These are phyloP conservation scores for Phaeoacremonium minimum DNA, from an alignment of 2,329 filamentous ascomycete species.

Conservation along the genomic window DNA sequence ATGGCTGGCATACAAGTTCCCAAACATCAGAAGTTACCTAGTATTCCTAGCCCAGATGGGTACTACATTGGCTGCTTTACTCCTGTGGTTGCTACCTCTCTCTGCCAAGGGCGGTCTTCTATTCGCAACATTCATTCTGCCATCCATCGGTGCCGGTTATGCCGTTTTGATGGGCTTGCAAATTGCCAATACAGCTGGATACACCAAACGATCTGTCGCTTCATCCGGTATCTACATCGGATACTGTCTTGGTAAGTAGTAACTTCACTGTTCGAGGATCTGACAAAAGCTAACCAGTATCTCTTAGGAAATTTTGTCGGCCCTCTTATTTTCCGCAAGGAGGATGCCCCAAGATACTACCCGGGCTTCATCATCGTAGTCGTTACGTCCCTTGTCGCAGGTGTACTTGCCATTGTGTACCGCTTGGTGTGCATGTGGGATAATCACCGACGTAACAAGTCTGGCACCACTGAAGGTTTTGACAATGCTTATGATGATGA, in stretches of 20 bases:
- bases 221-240: conserved; percentile 45
- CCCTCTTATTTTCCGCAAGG: conserved; percentile 32
- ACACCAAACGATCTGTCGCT: conserved; percentile 43
- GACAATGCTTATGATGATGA: conserved; percentile 5
- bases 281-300: no score
- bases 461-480: conserved; percentile 2
- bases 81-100: conserved; percentile 38
- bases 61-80: conserved; percentile 32
- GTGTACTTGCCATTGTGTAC: conserved; percentile 33
- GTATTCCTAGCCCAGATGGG: conserved; percentile 32
- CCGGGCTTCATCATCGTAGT: conserved; percentile 33
- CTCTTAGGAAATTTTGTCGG: conserved; percentile 35
- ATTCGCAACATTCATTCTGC: conserved; percentile 44
- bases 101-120: conserved; percentile 35
- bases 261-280: no score
- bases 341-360: conserved; percentile 32
- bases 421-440: conserved; percentile 29
- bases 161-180: conserved; percentile 44
- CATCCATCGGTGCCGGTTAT: conserved; percentile 38
- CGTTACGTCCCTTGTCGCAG: conserved; percentile 21
- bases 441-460: conserved; percentile 1
- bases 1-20: conserved; percentile 32
- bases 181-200: conserved; percentile 46
- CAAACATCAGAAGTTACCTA: conserved; percentile 28
- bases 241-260: conserved; percentile 41